Evolutionary conservation across 164 flowering plant species (phyloP).

Genomic region (Sedum album): DNA sequence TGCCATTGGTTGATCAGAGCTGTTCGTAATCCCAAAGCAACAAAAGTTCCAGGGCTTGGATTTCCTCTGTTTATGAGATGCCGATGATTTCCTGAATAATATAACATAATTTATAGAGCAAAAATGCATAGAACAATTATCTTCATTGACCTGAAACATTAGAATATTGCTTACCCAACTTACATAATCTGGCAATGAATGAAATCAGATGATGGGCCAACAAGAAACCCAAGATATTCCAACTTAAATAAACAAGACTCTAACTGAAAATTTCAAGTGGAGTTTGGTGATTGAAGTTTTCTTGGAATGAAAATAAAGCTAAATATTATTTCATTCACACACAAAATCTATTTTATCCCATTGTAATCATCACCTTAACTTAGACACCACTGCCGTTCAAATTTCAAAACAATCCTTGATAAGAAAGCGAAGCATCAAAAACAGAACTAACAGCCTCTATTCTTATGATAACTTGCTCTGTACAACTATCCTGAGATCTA

Average conservation of each 20-base stretch:
- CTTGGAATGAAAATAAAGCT: conserved; percentile 3
- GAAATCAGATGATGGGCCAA: not conserved
- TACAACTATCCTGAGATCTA: not conserved
- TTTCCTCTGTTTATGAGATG: not conserved
- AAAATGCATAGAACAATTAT: not conserved
- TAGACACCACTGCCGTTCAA: no score
- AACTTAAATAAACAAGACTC: not conserved
- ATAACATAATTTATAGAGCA: not conserved
- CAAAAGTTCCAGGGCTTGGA: not conserved
- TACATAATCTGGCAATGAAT: not conserved
- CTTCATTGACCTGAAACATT: not conserved
- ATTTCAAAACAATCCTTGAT: not conserved
- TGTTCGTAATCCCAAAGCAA: not conserved
- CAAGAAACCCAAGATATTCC: not conserved
- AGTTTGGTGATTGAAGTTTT: not conserved
- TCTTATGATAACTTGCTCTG: not conserved
- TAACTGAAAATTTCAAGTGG: not conserved
- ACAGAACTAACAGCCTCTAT: not conserved
- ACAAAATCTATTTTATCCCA: no score
- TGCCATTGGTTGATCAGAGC: conserved; percentile 11
- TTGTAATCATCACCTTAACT: no score
- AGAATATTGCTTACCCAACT: not conserved
- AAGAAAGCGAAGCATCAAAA: not conserved
- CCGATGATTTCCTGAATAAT: not conserved
- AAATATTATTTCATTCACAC: not conserved